Percentiles rank a stretch among this genome's conserved stretches.
Conservation (phyloP, 768 basidiomycete genomes). For the Auricularia auricula-judae region DNA sequence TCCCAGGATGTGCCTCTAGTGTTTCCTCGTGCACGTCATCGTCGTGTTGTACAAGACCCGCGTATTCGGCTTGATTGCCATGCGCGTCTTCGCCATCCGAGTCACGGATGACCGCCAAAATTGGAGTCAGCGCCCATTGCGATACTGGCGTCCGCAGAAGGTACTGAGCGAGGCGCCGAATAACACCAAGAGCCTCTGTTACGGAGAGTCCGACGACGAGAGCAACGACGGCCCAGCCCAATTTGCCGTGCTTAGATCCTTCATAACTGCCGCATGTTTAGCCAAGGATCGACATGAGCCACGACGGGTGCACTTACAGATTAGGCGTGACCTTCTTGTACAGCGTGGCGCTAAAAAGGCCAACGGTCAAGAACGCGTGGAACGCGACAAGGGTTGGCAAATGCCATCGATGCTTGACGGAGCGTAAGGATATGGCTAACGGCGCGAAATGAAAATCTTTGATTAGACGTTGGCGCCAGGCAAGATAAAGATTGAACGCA, state of each 20-base stretch:
- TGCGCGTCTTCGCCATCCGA: neutral
- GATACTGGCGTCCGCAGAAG: neutral
- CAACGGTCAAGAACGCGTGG: conserved; percentile 48
- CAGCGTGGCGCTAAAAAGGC: conserved; percentile 53
- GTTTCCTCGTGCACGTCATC: conserved; percentile 5
- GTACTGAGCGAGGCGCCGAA: neutral
- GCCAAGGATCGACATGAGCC: neutral
- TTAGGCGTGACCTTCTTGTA: conserved; percentile 76
- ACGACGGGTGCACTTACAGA: conserved; percentile 43
- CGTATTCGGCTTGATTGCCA: neutral
- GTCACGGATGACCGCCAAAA: neutral
- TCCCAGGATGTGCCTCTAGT: neutral
- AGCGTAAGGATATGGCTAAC: conserved; percentile 69
- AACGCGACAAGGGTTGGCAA: conserved; percentile 49
- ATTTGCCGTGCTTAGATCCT: conserved; percentile 44
- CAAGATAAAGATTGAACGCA: conserved; percentile 24
- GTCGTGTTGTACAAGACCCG: neutral
- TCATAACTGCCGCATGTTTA: conserved; percentile 19
- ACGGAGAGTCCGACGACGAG: neutral
- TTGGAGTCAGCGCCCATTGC: neutral
- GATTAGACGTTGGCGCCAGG: neutral
- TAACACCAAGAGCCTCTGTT: neutral
- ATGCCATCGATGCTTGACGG: conserved; percentile 59
- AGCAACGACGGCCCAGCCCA: conserved; percentile 30
- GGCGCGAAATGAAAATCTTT: neutral